Evolutionary conservation across 179 eudicot species (phyloP).

Genomic region (Dionaea muscipula): DNA sequence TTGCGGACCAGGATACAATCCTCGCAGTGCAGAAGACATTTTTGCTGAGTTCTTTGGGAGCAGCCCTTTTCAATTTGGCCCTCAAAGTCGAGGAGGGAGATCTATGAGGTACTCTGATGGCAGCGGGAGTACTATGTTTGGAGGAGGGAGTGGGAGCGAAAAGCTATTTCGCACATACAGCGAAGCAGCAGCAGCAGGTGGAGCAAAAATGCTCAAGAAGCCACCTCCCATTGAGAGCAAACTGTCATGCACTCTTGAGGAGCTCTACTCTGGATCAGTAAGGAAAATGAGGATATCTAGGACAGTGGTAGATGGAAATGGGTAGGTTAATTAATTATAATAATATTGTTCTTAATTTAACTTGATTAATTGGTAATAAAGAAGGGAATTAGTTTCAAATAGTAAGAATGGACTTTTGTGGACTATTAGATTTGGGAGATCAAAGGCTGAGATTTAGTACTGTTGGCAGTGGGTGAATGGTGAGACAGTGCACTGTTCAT

Average conservation of each 20-base stretch:
- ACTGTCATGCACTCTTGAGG: conserved; percentile 59
- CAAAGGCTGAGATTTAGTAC: too few relatives aligned
- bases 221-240: conserved; percentile 58
- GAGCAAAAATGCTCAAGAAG: conserved; percentile 30
- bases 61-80: conserved; percentile 62
- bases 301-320: conserved; percentile 34
- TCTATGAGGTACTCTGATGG: conserved; percentile 41
- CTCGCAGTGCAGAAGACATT: conserved; percentile 84
- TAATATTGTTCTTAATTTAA: too few relatives aligned
- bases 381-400: too few relatives aligned
- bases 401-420: too few relatives aligned
- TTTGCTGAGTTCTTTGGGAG: conserved; percentile 87
- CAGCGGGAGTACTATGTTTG: conserved; percentile 17
- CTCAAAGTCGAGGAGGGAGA: conserved; percentile 42
- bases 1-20: conserved; percentile 34
- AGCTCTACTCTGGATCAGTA: conserved; percentile 57
- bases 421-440: too few relatives aligned
- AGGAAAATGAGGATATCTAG: conserved; percentile 80
- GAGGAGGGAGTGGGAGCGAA: conserved; percentile 27
- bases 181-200: conserved; percentile 14
- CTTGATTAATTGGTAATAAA: too few relatives aligned
- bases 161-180: conserved; percentile 21
- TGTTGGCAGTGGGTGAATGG: too few relatives aligned
- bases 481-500: too few relatives aligned
- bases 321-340: too few relatives aligned